phyloP scores from a whole-genome alignment of 2,329 filamentous ascomycete species.

The Dactylellina leptospora region DNA sequence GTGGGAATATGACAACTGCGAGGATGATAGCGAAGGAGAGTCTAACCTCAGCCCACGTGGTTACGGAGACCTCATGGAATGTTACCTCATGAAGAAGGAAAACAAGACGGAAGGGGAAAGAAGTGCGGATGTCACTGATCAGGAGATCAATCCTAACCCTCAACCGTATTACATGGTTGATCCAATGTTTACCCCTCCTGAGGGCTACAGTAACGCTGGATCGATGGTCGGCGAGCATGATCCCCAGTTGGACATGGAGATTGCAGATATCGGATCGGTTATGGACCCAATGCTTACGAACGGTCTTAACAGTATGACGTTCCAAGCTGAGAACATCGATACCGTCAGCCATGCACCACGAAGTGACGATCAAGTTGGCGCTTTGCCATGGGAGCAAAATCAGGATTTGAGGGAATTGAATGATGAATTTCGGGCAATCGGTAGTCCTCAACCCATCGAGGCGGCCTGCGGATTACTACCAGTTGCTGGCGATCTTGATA shows the following conservation, averaged over 20 bases:
- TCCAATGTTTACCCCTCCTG: conserved; percentile 23
- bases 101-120: conserved; percentile 27
- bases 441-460: conserved; percentile 22
- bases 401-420: conserved; percentile 51
- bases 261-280: conserved; percentile 40
- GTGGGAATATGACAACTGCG: conserved; percentile 52
- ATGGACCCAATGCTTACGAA: conserved; percentile 52
- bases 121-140: neutral
- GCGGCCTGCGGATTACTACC: conserved; percentile 6
- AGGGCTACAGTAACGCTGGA: conserved; percentile 4
- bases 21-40: conserved; percentile 51
- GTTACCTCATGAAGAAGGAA: conserved; percentile 51
- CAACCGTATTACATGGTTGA: conserved; percentile 44
- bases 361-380: neutral
- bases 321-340: conserved; percentile 4
- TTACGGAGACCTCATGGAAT: conserved; percentile 50
- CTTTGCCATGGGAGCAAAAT: conserved; percentile 45
- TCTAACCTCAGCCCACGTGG: conserved; percentile 30
- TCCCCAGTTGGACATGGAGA: conserved; percentile 23
- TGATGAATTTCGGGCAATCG: conserved; percentile 30
- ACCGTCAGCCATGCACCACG: conserved; percentile 6
- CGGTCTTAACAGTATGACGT: conserved; percentile 37
- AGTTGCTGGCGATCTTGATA: conserved; percentile 12
- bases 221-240: conserved; percentile 6
- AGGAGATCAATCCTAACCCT: neutral